Base-by-base conservation (phyloP, 1,284 basidiomycete species). In the Malassezia equina region DNA sequence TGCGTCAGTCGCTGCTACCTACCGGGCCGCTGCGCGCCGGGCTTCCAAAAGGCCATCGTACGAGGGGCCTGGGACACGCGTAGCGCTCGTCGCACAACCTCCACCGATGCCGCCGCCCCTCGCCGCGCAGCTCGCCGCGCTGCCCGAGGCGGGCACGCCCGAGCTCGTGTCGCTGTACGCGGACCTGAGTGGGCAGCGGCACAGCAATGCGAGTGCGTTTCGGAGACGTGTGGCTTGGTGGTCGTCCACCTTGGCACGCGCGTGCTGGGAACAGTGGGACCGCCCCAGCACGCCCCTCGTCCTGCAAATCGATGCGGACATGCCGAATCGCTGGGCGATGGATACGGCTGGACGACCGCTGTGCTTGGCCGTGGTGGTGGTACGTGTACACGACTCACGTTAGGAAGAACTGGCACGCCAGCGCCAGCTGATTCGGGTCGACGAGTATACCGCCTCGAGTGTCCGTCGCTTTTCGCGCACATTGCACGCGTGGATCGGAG, bases 151-250 rank as follows among this genome's bases (percentile, higher is more conserved):
- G 21, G 32, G 32, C 32, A 33, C 32, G 28, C 11, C 28, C 32
- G 32, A 62, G 9, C 79, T 94, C 0, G 84, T 86, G 62, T 83
- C 89, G 0, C 79, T 95, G 13, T 95, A 91, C 76, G 84, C 90
- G 2, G 88, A 91, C 67, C 83, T 93, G 52, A 83, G 86, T 0
- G 79, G 83, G 7, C 88, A 91, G 76, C 86, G 85, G 63, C 77
- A 81, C 28, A 85, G 88, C 1, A 93, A 95, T 72, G 85, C 88
- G 0, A 81, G 84, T 3, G 84, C 88, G 2, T 95, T 84, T 75
- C 77, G 82, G 33, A 81, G 86, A 13, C 88, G 86, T 68, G 77
- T 90, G 31, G 82, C 85, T 55, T 94, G 89, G 89, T 95, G 91
- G 90, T 80, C 81, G 34, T 76, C 77, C 33, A 83, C 84, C 0